Conservation (phyloP, 768 basidiomycete species). For the Auriscalpium orientale region DNA sequence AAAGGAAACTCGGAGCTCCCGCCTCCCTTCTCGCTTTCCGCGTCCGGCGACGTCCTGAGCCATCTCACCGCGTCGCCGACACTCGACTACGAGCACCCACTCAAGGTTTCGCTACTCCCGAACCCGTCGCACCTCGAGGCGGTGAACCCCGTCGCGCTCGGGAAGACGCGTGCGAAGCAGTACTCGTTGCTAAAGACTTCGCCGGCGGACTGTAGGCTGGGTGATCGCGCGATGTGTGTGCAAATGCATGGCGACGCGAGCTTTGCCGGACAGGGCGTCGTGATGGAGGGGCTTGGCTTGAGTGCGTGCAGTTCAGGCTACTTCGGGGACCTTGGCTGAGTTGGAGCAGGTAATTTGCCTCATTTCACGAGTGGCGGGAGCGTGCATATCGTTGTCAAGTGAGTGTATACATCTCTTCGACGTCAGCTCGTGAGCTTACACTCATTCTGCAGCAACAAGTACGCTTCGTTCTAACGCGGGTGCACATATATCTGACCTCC, state of each 20-base stretch:
- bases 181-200: constrained; percentile 68
- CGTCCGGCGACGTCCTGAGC: constrained; percentile 81
- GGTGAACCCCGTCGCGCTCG: constrained; percentile 79
- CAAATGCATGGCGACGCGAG: constrained; percentile 91
- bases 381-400: constrained; percentile 89
- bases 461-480: neutral
- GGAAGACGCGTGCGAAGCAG: constrained; percentile 88
- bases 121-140: constrained; percentile 85
- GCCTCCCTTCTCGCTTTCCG: constrained; percentile 42
- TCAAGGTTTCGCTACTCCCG: constrained; percentile 74
- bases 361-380: constrained; percentile 90
- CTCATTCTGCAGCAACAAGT: constrained; percentile 24
- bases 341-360: constrained; percentile 63
- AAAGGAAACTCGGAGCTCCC: constrained; percentile 70
- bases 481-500: neutral
- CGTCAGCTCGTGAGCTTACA: constrained; percentile 1
- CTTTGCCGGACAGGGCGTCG: constrained; percentile 84
- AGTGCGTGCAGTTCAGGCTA: constrained; percentile 37
- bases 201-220: constrained; percentile 32
- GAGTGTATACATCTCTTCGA: constrained; percentile 22
- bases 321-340: neutral
- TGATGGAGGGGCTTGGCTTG: constrained; percentile 82
- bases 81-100: constrained; percentile 46
- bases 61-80: constrained; percentile 72
- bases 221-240: constrained; percentile 78